Conservation (phyloP, 208 protist genomes). For the Leishmania martiniquensis region DNA sequence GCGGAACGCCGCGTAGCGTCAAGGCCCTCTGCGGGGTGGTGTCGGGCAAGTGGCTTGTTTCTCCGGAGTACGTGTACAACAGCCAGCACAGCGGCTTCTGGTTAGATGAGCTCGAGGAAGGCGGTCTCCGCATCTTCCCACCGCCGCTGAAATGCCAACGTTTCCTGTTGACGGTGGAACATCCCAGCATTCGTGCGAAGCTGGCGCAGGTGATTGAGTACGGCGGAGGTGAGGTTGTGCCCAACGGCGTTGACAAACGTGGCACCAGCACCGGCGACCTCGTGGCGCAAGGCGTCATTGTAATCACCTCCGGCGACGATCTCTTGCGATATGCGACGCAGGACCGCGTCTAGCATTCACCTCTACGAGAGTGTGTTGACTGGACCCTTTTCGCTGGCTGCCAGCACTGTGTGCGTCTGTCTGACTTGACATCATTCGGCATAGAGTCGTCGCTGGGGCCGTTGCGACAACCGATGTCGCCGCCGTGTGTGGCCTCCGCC, state of each 20-base stretch:
- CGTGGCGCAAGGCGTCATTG: constrained; percentile 58
- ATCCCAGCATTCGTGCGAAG: constrained; percentile 55
- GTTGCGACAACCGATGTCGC: neutral
- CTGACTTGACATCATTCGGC: neutral
- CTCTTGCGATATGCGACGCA: constrained; percentile 78
- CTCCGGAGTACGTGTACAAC: constrained; percentile 77
- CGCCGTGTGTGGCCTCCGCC: neutral
- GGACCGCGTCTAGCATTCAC: constrained; percentile 10
- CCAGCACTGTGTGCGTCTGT: neutral
- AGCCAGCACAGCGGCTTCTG: constrained; percentile 73
- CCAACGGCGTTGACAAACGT: constrained; percentile 1
- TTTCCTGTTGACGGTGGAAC: constrained; percentile 68
- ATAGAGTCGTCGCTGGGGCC: neutral
- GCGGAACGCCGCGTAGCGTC: constrained; percentile 76
- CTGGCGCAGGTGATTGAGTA: constrained; percentile 83
- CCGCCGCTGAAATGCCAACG: constrained; percentile 74
- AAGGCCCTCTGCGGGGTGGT: constrained; percentile 87
- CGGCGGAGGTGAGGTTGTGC: constrained; percentile 77
- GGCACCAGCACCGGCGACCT: neutral
- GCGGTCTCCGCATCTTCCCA: constrained; percentile 70
- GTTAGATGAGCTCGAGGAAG: constrained; percentile 79
- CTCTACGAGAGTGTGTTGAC: neutral
- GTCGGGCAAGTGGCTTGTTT: constrained; percentile 73
- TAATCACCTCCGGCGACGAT: constrained; percentile 77
- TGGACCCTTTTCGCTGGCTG: neutral